Base-by-base conservation (phyloP, 2,329 filamentous ascomycete species). In the Verticillium nubilum region DNA sequence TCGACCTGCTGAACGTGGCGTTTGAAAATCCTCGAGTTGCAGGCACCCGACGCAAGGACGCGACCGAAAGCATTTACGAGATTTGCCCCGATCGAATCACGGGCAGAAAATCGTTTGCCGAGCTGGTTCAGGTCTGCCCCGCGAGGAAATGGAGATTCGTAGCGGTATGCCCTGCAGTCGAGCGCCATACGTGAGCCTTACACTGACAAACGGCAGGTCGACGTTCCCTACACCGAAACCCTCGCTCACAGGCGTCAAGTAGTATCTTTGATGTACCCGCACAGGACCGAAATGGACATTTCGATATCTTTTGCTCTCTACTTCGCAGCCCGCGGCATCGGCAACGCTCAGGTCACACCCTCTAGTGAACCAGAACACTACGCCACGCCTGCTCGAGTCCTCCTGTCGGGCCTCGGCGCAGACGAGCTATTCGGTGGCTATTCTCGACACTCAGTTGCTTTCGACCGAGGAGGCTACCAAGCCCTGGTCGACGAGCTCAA, bases 271-370 rank as follows among this genome's bases (percentile, higher is more conserved):
- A 97, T 99, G 72, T 82, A 89, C 66, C 95, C 95, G 0, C 95
- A 99, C 73, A 94, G 97, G 65, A 99, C 95, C 0, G 95, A 99
- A 74, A 99, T 99, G 95, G 95, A 99, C 68, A 80, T 99, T 1
- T 99, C 95, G 3, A 99, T 99, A 67, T 90, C 91, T 0, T 89
- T 85, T 66, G 95, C 95, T 0, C 80, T 99, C n/a, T 98, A 97
- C 73, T 99, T 99, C 76, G 92, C 95, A 5, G 88, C 94, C 0
- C 84, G 92, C 42, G 94, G 92, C 1, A 72, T 76, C 56, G 91
- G 88, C 0, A 64, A 72, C 19, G 76, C 80, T 42, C 75, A 75
- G 58, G 69, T 64, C 13, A 60, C 65, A 33, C 60, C 61, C 2
- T 63, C 67, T 27, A 60, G 67, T n/a, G 66, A 71, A 3, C 59